phyloP scores from a whole-genome alignment of 2,329 filamentous ascomycete species.

The Fusarium temperatum region DNA sequence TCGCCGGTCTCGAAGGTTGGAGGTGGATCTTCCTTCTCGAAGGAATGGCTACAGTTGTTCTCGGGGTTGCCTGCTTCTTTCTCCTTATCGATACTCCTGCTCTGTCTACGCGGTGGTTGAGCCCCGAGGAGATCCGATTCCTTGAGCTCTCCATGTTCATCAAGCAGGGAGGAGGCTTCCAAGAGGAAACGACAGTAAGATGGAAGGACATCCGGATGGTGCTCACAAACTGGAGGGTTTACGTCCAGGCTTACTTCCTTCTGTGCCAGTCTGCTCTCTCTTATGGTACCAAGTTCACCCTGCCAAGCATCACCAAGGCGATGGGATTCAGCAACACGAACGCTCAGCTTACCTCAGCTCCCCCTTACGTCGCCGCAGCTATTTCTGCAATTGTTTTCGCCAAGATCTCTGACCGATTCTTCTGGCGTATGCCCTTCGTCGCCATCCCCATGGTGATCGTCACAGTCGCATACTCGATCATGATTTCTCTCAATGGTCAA shows the following conservation, averaged over 20 bases:
- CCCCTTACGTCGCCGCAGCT: conserved; percentile 68
- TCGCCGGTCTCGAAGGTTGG: conserved; percentile 55
- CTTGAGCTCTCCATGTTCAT: conserved; percentile 43
- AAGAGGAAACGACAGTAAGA: no score
- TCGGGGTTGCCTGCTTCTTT: conserved; percentile 53
- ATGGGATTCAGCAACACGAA: conserved; percentile 42
- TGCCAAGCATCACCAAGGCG: conserved; percentile 38
- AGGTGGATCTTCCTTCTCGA: conserved; percentile 43
- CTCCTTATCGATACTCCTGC: conserved; percentile 55
- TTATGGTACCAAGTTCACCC: conserved; percentile 41
- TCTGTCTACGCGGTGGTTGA: conserved; percentile 48
- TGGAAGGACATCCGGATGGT: conserved; percentile 40
- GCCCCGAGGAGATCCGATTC: conserved; percentile 39
- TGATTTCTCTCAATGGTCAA: conserved; percentile 31
- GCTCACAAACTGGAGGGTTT: conserved; percentile 45
- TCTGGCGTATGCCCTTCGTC: conserved; percentile 40
- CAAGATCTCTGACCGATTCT: conserved; percentile 71
- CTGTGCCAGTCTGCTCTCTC: conserved; percentile 42
- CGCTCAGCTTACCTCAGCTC: conserved; percentile 59
- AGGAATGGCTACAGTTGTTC: conserved; percentile 46
- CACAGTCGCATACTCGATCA: conserved; percentile 31
- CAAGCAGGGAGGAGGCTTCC: conserved; percentile 39
- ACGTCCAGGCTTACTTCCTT: conserved; percentile 43
- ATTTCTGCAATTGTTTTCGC: conserved; percentile 71
- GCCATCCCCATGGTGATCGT: conserved; percentile 33